phyloP scores from a whole-genome alignment of 2,329 filamentous ascomycete species.

The Penicillium griseofulvum region DNA sequence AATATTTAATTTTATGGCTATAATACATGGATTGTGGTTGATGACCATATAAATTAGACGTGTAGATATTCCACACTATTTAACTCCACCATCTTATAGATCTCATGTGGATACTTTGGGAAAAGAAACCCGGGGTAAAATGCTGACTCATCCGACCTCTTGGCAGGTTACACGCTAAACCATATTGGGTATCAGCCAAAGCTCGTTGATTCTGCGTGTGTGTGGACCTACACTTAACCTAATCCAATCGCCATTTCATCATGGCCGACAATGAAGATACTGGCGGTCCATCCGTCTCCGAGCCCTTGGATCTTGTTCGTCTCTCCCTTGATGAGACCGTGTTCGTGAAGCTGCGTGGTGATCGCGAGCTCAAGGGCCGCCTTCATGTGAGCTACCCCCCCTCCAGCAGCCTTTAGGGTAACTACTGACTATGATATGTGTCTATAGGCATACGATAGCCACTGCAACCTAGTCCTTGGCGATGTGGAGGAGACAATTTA shows the following conservation, averaged over 20 bases:
- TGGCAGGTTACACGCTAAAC: constrained; percentile 11
- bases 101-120: background rate
- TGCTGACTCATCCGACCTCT: constrained; percentile 15
- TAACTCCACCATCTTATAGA: background rate
- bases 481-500: constrained; percentile 98
- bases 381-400: constrained; percentile 68
- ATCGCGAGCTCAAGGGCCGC: constrained; percentile 90
- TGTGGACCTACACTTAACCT: constrained; percentile 8
- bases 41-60: background rate
- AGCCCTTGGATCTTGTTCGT: constrained; percentile 93
- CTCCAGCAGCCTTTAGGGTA: background rate
- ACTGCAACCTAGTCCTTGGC: constrained; percentile 94
- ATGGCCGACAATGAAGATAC: constrained; percentile 86
- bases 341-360: constrained; percentile 93
- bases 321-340: constrained; percentile 93
- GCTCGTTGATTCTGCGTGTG: constrained; percentile 21
- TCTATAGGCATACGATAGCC: constrained; percentile 87
- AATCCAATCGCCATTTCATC: constrained; percentile 5
- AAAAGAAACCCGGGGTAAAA: constrained; percentile 20
- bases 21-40: background rate
- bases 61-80: background rate
- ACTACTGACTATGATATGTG: constrained; percentile 16
- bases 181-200: constrained; percentile 15
- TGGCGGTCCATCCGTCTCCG: constrained; percentile 65
- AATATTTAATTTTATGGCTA: background rate